Evolutionary conservation across 371 early-diverging fungal species (phyloP), one percentile per base, ranked within the genome.

Genomic region (Mortierella sp.): DNA sequence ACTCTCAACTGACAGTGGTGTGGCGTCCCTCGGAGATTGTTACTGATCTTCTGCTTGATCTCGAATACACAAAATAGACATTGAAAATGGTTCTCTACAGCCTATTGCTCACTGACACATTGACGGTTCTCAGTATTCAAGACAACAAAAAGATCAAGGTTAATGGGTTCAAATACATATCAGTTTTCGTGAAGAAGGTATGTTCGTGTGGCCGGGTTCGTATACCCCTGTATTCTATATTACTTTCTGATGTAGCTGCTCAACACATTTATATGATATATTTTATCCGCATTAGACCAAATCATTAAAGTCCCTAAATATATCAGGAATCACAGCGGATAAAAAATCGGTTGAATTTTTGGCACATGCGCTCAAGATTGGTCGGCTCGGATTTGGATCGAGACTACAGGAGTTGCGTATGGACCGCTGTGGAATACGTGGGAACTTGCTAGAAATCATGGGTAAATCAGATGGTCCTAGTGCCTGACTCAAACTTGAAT

Each of bases 101-200:
- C 50, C 52, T 93, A 50, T 69, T 93, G 24, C 62, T 88, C 53
- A 86, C 84, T 52, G 87, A 92, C 72, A 83, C 83, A 8, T 61
- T 92, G 22, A 74, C 84, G 4, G 73, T 88, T 28, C 77, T 93
- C 19, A 88, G 80, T 70, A 65, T 93, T 19, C 81, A 89, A 19
- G 83, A 88, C 47, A 92, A 92, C 68, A 85, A 85, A 60, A 87
- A 86, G 53, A 72, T 93, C 33, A 88, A 87, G 24, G 67, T 81
- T 0, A 69, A 72, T 21, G 93, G 91, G 4, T 87, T 91, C 75
- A 91, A 91, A 61, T 93, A 92, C 73, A 84, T 92, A 68, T 88
- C 92, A 0, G 86, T 92, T 19, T 92, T 88, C 76, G 84, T 90
- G 11, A 91, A 90, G 83, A 91, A 88, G 83, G 93, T 88, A 87